A percentile compares a stretch with the other conserved stretches of the same genome.
phyloP scores from a whole-genome alignment of 768 basidiomycete genomes.

The Auricularia sp. region DNA sequence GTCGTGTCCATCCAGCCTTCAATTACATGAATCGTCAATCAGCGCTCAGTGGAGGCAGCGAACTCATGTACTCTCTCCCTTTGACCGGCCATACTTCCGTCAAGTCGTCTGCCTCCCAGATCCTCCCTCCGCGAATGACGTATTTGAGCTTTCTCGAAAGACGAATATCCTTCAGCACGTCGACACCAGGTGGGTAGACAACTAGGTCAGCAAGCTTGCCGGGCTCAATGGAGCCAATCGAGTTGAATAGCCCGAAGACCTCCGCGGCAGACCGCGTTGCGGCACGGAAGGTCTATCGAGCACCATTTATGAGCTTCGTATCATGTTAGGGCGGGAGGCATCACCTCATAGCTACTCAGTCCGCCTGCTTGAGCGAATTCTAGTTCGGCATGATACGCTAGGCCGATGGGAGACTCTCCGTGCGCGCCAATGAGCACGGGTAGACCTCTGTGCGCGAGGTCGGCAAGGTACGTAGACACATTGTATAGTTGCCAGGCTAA shows the following conservation, averaged over 20 bases:
- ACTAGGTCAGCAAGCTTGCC: slow-evolving; percentile 68
- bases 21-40: too few species aligned
- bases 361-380: slow-evolving; percentile 54
- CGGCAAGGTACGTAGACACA: slow-evolving; percentile 54
- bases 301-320: too few species aligned
- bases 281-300: slow-evolving; percentile 47
- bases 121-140: slow-evolving; percentile 55
- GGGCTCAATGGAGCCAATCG: slow-evolving; percentile 50
- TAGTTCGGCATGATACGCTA: slow-evolving; percentile 73
- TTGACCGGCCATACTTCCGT: slow-evolving; percentile 62
- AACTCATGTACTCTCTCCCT: slow-evolving; percentile 29
- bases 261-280: slow-evolving; percentile 58
- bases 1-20: too few species aligned
- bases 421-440: slow-evolving; percentile 63
- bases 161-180: slow-evolving; percentile 47
- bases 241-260: slow-evolving; percentile 51
- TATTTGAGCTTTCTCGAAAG: slow-evolving; percentile 39
- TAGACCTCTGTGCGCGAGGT: slow-evolving; percentile 57
- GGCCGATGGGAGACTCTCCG: slow-evolving; percentile 52
- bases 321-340: too few species aligned
- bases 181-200: slow-evolving; percentile 50
- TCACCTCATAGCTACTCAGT: slow-evolving; percentile 59
- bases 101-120: slow-evolving; percentile 61
- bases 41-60: too few species aligned
- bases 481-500: slow-evolving; percentile 57